A percentile compares a stretch with the other conserved stretches of the same genome.
phyloP scores from a whole-genome alignment of 352 stramenopile genomes.

The Halophytophthora polymorphica region DNA sequence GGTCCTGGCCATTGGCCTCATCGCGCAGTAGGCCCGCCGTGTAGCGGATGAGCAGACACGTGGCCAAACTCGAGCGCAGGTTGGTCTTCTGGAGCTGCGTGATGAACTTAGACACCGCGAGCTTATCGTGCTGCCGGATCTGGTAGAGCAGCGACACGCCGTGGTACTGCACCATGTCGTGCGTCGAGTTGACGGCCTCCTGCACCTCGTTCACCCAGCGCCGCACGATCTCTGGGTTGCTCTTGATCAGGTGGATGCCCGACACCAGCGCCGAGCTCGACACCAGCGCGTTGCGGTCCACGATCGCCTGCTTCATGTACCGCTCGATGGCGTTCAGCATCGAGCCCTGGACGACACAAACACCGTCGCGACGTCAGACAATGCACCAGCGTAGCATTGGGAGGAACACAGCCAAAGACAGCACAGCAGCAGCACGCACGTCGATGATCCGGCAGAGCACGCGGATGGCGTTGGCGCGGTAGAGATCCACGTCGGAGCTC shows the following conservation, averaged over 20 bases:
- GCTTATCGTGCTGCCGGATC: slow-evolving; percentile 97
- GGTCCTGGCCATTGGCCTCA: slow-evolving; percentile 79
- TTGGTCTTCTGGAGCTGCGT: slow-evolving; percentile 92
- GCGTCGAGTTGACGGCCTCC: slow-evolving; percentile 93
- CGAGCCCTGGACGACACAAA: slow-evolving; percentile 46
- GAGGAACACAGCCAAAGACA: neutral
- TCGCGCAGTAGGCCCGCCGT: slow-evolving; percentile 90
- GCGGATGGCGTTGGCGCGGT: slow-evolving; percentile 98
- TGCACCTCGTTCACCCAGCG: slow-evolving; percentile 98
- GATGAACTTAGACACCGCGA: slow-evolving; percentile 97
- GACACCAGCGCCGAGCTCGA: slow-evolving; percentile 96
- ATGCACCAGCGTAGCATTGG: slow-evolving; percentile 5
- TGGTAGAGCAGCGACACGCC: slow-evolving; percentile 98
- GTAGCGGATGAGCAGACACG: slow-evolving; percentile 98
- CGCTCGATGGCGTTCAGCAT: slow-evolving; percentile 92
- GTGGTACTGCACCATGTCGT: slow-evolving; percentile 99
- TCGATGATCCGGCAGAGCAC: slow-evolving; percentile 96
- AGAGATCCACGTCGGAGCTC: slow-evolving; percentile 97
- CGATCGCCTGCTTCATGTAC: slow-evolving; percentile 99
- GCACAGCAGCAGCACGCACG: slow-evolving; percentile 27
- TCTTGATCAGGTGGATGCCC: slow-evolving; percentile 93
- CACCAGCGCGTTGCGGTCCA: slow-evolving; percentile 97
- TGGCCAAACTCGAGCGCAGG: slow-evolving; percentile 92
- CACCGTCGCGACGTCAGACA: neutral
- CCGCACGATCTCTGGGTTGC: slow-evolving; percentile 89